Percentiles rank a stretch among this genome's conserved stretches.
Evolutionary conservation across 257 asterid species (phyloP).

Genomic region (Fraxinus quadrangulata): DNA sequence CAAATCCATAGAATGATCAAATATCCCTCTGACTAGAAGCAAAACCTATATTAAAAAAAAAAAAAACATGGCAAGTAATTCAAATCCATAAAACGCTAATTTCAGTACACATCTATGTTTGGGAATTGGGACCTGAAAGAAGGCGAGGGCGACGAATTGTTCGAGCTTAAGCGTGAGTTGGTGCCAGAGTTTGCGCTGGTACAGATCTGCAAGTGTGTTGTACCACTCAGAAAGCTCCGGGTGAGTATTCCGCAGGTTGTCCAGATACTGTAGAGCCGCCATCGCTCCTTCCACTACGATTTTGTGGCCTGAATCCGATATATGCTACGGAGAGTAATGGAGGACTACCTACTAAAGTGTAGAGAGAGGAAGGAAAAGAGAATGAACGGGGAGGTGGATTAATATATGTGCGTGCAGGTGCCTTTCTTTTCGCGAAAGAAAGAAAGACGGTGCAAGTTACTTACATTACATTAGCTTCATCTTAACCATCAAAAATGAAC

Average conservation of each 20-base stretch:
- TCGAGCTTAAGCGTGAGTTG: slow-evolving; percentile 97
- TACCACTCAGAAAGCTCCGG: slow-evolving; percentile 96
- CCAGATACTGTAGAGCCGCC: slow-evolving; percentile 89
- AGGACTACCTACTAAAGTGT: slow-evolving; percentile 25
- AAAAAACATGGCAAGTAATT: slow-evolving; percentile 11
- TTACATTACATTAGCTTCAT: background rate
- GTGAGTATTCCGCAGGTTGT: slow-evolving; percentile 60
- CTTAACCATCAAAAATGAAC: background rate
- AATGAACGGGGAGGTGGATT: background rate
- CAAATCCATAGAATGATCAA: slow-evolving; percentile 14
- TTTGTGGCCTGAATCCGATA: slow-evolving; percentile 18
- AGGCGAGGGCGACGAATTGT: slow-evolving; percentile 85
- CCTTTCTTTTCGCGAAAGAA: slow-evolving; percentile 45
- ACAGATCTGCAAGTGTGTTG: slow-evolving; percentile 85
- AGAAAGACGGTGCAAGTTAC: slow-evolving; percentile 18
- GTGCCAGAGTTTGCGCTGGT: slow-evolving; percentile 97
- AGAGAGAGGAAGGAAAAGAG: slow-evolving; percentile 19
- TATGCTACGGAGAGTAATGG: background rate
- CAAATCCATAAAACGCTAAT: background rate
- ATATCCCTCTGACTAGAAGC: slow-evolving; percentile 14
- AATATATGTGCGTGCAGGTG: background rate
- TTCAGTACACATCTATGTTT: background rate
- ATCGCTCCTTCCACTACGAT: slow-evolving; percentile 32
- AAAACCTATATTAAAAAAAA: slow-evolving; percentile 17
- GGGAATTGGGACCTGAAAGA: slow-evolving; percentile 63